Evolutionary conservation across 202 grass and related monocot species (phyloP).

Genomic region (Tripidium arundinaceum): DNA sequence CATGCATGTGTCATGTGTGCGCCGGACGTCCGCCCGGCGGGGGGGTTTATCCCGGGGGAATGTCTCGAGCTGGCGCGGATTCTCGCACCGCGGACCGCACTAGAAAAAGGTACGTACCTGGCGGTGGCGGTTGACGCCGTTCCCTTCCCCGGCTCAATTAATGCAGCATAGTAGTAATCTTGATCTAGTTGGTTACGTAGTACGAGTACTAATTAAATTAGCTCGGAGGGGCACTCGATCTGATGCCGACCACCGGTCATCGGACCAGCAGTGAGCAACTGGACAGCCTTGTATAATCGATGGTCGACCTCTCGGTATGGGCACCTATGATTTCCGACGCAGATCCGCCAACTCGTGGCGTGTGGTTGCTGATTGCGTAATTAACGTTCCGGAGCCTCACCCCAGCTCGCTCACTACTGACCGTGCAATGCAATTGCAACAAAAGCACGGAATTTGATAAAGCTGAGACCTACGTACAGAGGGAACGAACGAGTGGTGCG

Average conservation of each 20-base stretch:
- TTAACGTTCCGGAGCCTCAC: too few species aligned
- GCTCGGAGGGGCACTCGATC: not conserved
- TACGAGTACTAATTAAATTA: too few species aligned
- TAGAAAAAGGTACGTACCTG: not conserved
- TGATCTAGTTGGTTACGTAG: not conserved
- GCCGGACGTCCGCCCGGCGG: too few species aligned
- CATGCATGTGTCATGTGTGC: not conserved
- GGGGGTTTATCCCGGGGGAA: not conserved
- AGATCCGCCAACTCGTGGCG: not conserved
- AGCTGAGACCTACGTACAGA: not conserved
- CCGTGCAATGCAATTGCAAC: too few species aligned
- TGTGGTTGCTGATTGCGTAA: too few species aligned
- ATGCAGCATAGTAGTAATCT: not conserved
- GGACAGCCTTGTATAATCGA: not conserved
- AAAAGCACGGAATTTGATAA: not conserved
- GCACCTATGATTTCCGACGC: not conserved
- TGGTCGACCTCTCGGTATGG: not conserved
- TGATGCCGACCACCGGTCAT: not conserved
- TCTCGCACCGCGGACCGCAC: not conserved
- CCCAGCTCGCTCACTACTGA: too few species aligned
- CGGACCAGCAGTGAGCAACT: not conserved
- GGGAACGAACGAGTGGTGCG: not conserved
- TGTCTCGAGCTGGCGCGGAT: slow-evolving; percentile 17
- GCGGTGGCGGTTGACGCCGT: too few species aligned
- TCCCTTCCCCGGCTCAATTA: not conserved